Percentiles rank a stretch among this genome's conserved stretches.
Conservation (phyloP, 2,329 filamentous ascomycete genomes). For the Teratosphaeria pseudoeucalypti region DNA sequence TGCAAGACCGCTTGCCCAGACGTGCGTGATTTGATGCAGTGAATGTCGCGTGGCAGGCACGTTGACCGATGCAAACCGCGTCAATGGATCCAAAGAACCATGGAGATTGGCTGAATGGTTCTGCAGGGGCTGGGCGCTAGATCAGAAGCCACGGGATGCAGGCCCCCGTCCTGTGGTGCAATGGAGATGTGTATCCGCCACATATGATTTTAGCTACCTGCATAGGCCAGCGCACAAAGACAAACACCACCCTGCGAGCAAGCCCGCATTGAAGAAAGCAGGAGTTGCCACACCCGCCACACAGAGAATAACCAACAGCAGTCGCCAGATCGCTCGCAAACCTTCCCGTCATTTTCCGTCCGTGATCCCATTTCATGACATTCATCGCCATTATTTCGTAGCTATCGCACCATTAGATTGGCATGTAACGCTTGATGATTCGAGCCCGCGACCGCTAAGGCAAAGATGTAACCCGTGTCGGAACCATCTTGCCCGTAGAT, state of each 20-base stretch:
- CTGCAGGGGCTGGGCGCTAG: not conserved
- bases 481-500: not conserved
- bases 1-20: not conserved
- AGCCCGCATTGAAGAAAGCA: not conserved
- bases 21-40: not conserved
- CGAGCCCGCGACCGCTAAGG: not conserved
- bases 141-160: not conserved
- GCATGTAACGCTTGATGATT: not conserved
- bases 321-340: not conserved
- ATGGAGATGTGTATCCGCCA: not conserved
- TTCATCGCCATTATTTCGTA: constrained; percentile 1
- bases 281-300: not conserved
- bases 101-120: not conserved
- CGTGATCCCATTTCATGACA: not conserved
- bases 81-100: not conserved
- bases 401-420: not conserved
- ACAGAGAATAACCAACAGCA: not conserved
- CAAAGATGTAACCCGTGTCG: not conserved
- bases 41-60: not conserved
- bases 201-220: not conserved
- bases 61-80: not conserved
- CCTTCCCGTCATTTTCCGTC: not conserved
- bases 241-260: not conserved
- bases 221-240: not conserved
- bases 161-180: not conserved